Percentiles rank a stretch among this genome's conserved stretches.
Conservation (phyloP, 2,329 filamentous ascomycete species). For the Curvularia eragrostidis region DNA sequence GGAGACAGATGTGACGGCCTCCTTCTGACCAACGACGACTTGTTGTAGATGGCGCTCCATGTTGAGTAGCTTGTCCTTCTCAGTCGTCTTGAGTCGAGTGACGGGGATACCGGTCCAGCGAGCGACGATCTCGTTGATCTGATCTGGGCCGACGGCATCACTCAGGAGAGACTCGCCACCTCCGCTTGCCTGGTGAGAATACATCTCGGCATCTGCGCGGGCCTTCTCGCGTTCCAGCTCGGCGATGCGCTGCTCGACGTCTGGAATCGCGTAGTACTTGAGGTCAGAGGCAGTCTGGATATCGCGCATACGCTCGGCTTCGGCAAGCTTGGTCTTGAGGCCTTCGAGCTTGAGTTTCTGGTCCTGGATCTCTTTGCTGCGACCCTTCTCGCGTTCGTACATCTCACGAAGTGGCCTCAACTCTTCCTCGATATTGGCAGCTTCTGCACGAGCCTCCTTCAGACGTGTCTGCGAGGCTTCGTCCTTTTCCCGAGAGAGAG, state of each 20-base stretch:
- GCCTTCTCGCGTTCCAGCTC: slow-evolving; percentile 81
- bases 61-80: slow-evolving; percentile 97
- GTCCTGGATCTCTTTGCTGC: slow-evolving; percentile 90
- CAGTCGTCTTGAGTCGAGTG: slow-evolving; percentile 88
- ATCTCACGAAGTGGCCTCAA: slow-evolving; percentile 90
- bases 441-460: slow-evolving; percentile 83
- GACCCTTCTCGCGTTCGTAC: slow-evolving; percentile 90
- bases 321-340: slow-evolving; percentile 88
- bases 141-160: slow-evolving; percentile 92
- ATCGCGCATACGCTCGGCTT: slow-evolving; percentile 87
- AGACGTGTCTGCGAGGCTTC: slow-evolving; percentile 87
- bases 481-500: slow-evolving; percentile 90
- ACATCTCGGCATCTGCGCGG: slow-evolving; percentile 73
- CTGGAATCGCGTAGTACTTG: slow-evolving; percentile 96
- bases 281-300: slow-evolving; percentile 89
- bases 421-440: slow-evolving; percentile 93
- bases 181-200: slow-evolving; percentile 63
- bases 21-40: slow-evolving; percentile 90
- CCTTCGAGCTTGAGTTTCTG: slow-evolving; percentile 94
- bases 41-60: slow-evolving; percentile 90
- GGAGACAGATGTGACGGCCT: slow-evolving; percentile 90
- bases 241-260: slow-evolving; percentile 82
- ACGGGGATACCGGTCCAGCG: slow-evolving; percentile 99
- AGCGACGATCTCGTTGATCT: slow-evolving; percentile 98
- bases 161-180: slow-evolving; percentile 75